Percentiles rank a stretch among this genome's conserved stretches.
Evolutionary conservation across 768 basidiomycete species (phyloP).

Genomic region (Hydnum rufescens): DNA sequence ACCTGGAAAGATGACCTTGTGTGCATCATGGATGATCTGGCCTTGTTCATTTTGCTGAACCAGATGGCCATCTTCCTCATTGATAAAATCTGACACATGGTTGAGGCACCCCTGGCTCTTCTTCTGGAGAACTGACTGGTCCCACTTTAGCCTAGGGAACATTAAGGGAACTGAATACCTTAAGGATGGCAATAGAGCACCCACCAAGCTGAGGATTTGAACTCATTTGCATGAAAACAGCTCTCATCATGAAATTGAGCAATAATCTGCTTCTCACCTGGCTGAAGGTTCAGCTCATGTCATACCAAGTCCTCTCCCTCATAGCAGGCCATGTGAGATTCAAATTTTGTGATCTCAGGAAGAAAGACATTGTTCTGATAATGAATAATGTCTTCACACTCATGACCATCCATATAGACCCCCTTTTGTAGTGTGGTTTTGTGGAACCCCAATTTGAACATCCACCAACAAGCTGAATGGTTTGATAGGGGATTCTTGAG

Average conservation of each 20-base stretch:
- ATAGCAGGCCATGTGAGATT: not conserved
- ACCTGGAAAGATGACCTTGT: slow-evolving; percentile 11
- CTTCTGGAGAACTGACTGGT: slow-evolving; percentile 13
- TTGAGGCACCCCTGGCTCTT: slow-evolving; percentile 12
- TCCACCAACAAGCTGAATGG: not conserved
- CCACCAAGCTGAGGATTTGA: no score
- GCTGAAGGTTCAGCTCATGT: slow-evolving; percentile 14
- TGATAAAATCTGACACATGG: slow-evolving; percentile 25
- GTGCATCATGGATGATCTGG: slow-evolving; percentile 16
- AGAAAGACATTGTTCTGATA: slow-evolving; percentile 17
- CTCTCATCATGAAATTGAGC: slow-evolving; percentile 18
- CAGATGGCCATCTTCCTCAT: slow-evolving; percentile 18
- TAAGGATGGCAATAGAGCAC: no score
- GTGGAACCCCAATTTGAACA: not conserved
- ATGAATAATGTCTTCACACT: slow-evolving; percentile 17
- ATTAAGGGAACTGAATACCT: no score
- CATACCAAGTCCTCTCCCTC: not conserved
- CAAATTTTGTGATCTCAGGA: slow-evolving; percentile 8
- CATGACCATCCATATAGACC: slow-evolving; percentile 5
- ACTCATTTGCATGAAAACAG: no score
- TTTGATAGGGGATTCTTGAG: not conserved
- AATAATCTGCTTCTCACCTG: slow-evolving; percentile 15
- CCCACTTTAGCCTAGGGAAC: no score
- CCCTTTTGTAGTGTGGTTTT: not conserved
- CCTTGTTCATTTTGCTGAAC: slow-evolving; percentile 13